Percentiles rank a stretch among this genome's conserved stretches.
These are phyloP conservation scores for Cladosporium velox DNA, from an alignment of 2,329 filamentous ascomycete genomes.

Conservation along the genomic window DNA sequence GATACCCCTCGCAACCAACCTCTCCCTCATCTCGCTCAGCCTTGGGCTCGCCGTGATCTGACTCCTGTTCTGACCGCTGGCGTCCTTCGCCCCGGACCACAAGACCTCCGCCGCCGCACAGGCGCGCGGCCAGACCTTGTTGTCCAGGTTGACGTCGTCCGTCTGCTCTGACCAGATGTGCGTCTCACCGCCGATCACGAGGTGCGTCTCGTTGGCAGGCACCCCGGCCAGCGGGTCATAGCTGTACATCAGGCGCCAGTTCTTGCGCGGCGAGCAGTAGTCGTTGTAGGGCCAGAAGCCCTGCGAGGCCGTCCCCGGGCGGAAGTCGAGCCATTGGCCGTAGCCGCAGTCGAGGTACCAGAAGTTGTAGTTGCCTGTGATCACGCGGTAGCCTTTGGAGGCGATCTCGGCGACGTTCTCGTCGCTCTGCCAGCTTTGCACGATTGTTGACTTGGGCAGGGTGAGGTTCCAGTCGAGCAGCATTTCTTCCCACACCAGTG, in stretches of 20 bases:
- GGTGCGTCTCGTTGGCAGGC: constrained; percentile 60
- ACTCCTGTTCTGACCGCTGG: constrained; percentile 66
- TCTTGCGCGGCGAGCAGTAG: constrained; percentile 79
- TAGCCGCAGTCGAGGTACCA: constrained; percentile 79
- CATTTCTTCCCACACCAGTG: constrained; percentile 89
- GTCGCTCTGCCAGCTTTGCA: constrained; percentile 76
- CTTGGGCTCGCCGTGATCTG: constrained; percentile 70
- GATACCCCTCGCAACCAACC: constrained; percentile 69
- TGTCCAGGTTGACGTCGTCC: constrained; percentile 73
- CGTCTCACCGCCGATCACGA: constrained; percentile 79
- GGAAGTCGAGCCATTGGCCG: constrained; percentile 76
- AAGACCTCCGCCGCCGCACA: constrained; percentile 75
- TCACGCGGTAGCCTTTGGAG: constrained; percentile 65
- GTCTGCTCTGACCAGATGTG: constrained; percentile 80
- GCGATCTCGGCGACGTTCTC: constrained; percentile 63
- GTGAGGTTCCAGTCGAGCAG: constrained; percentile 75
- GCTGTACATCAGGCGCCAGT: constrained; percentile 78
- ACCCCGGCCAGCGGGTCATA: constrained; percentile 73
- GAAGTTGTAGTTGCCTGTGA: constrained; percentile 74
- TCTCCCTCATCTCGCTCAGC: constrained; percentile 73
- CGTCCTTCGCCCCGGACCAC: constrained; percentile 73
- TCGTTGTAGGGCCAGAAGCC: constrained; percentile 70
- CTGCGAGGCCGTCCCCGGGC: constrained; percentile 55
- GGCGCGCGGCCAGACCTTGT: constrained; percentile 75
- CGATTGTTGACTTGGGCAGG: constrained; percentile 68